Evolutionary conservation across 2,329 filamentous ascomycete genomes (phyloP), one percentile per base, ranked within the genome.

Genomic region (Arachnopeziza araneosa): DNA sequence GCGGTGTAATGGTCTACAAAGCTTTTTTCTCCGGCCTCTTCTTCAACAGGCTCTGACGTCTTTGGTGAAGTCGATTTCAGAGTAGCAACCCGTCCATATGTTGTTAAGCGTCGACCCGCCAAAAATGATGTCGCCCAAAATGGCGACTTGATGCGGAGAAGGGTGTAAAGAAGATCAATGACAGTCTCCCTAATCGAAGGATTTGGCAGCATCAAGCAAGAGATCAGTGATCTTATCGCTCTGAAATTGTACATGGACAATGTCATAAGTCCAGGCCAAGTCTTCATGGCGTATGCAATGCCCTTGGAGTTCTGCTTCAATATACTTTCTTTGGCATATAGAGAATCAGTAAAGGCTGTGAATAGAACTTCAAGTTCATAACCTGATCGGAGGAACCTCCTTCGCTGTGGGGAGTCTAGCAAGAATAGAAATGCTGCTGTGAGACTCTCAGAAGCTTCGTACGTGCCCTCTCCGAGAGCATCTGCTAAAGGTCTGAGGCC

Each of bases 71-170:
- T 74, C 26, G 86, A 80, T 66, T 90, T 91, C 56, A 98, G 77
- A 62, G 91, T 95, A 8, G 91, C 87, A 48, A 98, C 93, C 68
- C 96, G 84, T n/a, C 93, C 93, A 73, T 99, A 99, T 0, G 95
- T 99, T 0, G 96, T 99, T 53, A 99, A 79, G 61, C 96, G 83
- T 65, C 95, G 85, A 8, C 95, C 96, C 44, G 96, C 95, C 53
- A 99, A 82, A 72, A 96, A 99, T 0, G 93, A 96, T 0, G 91
- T 93, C 8, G 95, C 96, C 95, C 95, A 99, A 9, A 92, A 87
- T 51, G 95, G 86, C 60, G 93, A 88, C 68, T 98, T 98, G 71
- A 99, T 97, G 44, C 93, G 86, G 56, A 99, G 75, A 2, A 88
- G 73, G 0, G 81, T 81, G 69, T 96, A 97, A 21, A 99, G 76